Conservation (phyloP, 208 protist genomes). For the Vickermania ingenoplastis region DNA sequence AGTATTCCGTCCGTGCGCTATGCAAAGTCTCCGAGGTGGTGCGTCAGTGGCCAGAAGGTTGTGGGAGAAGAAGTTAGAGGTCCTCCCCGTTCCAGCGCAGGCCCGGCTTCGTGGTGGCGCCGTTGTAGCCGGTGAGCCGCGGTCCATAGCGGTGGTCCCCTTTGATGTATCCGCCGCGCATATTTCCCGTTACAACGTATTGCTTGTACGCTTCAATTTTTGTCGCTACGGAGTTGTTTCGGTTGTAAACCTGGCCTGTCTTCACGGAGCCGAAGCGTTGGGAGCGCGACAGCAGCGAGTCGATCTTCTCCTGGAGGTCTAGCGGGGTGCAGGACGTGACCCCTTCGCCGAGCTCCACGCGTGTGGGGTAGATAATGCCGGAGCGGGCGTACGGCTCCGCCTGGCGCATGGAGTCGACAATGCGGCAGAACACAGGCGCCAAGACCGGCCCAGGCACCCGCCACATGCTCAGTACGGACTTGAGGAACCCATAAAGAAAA, state of each 20-base stretch:
- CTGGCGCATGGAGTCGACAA: slow-evolving; percentile 65
- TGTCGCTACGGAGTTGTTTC: slow-evolving; percentile 44
- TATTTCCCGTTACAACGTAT: slow-evolving; percentile 78
- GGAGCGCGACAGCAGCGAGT: slow-evolving; percentile 48
- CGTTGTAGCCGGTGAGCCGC: slow-evolving; percentile 70
- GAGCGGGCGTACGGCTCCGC: slow-evolving; percentile 44
- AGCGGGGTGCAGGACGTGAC: slow-evolving; percentile 43
- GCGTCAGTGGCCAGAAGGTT: too few relatives aligned
- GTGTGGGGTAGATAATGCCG: slow-evolving; percentile 73
- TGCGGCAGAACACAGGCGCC: slow-evolving; percentile 73
- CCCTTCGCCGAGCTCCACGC: slow-evolving; percentile 62
- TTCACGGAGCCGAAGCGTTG: slow-evolving; percentile 64
- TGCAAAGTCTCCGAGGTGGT: too few relatives aligned
- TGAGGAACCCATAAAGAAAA: too few relatives aligned
- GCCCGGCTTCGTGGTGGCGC: slow-evolving; percentile 74
- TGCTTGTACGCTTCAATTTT: slow-evolving; percentile 55
- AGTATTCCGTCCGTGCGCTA: too few relatives aligned
- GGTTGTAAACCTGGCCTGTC: slow-evolving; percentile 60
- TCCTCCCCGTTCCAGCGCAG: slow-evolving; percentile 81
- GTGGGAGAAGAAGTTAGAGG: too few relatives aligned
- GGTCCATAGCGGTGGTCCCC: slow-evolving; percentile 76
- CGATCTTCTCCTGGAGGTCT: slow-evolving; percentile 62
- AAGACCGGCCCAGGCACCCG: neutral
- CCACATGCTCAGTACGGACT: neutral
- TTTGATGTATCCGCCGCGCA: slow-evolving; percentile 82